A percentile compares a stretch with the other conserved stretches of the same genome.
These are phyloP conservation scores for Aphanoascus verrucosus DNA, from an alignment of 2,329 filamentous ascomycete species.

Conservation along the genomic window DNA sequence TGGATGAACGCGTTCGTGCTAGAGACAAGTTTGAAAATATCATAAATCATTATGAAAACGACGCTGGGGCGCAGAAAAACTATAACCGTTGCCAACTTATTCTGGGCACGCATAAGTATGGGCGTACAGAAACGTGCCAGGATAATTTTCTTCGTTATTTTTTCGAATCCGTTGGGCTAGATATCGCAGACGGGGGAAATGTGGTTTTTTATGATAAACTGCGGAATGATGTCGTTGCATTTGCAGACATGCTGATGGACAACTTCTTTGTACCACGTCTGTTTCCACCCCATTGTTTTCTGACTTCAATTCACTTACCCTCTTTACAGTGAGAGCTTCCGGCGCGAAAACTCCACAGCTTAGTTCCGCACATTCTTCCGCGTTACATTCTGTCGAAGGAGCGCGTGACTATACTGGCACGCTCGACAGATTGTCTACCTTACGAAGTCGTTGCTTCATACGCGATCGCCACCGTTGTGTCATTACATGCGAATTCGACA, in stretches of 20 bases:
- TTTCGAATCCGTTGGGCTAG: too few relatives aligned
- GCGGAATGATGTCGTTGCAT: too few relatives aligned
- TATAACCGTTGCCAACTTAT: too few relatives aligned
- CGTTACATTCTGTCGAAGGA: slow-evolving; percentile 11
- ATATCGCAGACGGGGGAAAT: too few relatives aligned
- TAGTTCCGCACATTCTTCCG: slow-evolving; percentile 15
- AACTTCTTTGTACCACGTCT: background rate
- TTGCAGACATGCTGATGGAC: slow-evolving; percentile 16
- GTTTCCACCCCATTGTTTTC: background rate
- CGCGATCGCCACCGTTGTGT: slow-evolving; percentile 19
- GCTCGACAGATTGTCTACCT: slow-evolving; percentile 3
- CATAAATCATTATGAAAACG: too few relatives aligned
- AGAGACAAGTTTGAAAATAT: too few relatives aligned
- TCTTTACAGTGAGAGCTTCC: slow-evolving; percentile 12
- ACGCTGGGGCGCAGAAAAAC: too few relatives aligned
- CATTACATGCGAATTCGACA: slow-evolving; percentile 17
- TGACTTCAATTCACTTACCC: background rate
- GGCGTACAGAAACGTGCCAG: too few relatives aligned
- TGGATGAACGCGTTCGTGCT: too few relatives aligned
- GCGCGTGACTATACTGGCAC: slow-evolving; percentile 1
- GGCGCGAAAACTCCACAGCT: slow-evolving; percentile 15
- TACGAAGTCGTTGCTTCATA: slow-evolving; percentile 15
- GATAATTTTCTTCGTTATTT: too few relatives aligned
- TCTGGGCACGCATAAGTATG: too few relatives aligned
- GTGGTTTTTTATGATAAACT: too few relatives aligned